Evolutionary conservation across 2,329 filamentous ascomycete genomes (phyloP), one percentile per base, ranked within the genome.

Genomic region (Cladosporium phlei): DNA sequence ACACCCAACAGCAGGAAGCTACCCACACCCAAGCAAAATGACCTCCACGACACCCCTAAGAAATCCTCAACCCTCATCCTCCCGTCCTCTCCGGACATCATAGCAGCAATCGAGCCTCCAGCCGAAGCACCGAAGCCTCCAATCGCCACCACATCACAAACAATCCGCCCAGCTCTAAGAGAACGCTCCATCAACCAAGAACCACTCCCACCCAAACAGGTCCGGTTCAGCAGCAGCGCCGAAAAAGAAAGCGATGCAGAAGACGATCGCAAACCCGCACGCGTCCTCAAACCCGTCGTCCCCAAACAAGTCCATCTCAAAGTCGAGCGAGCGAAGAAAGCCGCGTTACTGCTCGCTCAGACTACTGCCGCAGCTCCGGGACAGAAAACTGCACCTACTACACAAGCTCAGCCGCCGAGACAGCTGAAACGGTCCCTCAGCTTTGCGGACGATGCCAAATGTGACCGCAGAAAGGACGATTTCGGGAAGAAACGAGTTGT

Each of bases 261-360:
- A n/a, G n/a, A n/a, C n/a, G n/a, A n/a, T n/a, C n/a, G n/a, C n/a
- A 28, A 37, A 30, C 17, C 22, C 5, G 1, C 24, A 6, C 25
- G 24, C 7, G 17, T 17, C 14, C 22, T 35, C 21, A 32, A 22
- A 3, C 30, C 32, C 17, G 16, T 22, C 5, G 22, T 12, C 2
- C 24, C 27, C 16, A 45, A 45, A 28, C 42, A 45, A 35, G 42
- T 45, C 7, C 42, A 45, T n/a, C 42, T 45, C 42, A 45, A 45
- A 24, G 32, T 25, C 4, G 42, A 45, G 12, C 32, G 32, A n/a
- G 32, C 32, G 10, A 45, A 45, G 12, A 45, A 22, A 27, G 32
- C 32, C 3, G 42, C 42, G 6, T 10, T 29, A 5, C 39, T 35
- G 24, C 20, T 19, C 24, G 22, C 42, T 5, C 32, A 45, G 16